phyloP scores from a whole-genome alignment of 768 basidiomycete species.

The Leccinum sublutescens region DNA sequence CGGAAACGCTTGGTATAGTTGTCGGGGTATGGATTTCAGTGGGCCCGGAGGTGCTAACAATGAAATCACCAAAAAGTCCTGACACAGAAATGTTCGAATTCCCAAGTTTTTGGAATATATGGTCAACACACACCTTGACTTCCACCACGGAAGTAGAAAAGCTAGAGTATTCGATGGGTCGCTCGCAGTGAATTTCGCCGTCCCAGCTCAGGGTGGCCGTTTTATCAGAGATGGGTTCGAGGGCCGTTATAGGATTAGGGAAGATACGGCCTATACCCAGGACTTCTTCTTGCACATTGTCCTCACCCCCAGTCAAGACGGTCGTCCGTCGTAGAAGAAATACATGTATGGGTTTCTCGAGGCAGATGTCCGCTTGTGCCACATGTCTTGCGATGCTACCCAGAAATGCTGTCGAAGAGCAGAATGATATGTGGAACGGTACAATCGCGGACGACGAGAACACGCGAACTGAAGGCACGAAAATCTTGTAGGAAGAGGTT shows the following conservation, averaged over 20 bases:
- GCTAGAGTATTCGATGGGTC: constrained; percentile 42
- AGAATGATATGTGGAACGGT: constrained; percentile 65
- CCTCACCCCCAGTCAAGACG: constrained; percentile 31
- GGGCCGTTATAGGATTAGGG: constrained; percentile 39
- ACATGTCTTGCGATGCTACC: constrained; percentile 9
- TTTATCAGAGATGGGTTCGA: constrained; percentile 23
- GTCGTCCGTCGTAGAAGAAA: constrained; percentile 55
- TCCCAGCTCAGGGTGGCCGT: constrained; percentile 57
- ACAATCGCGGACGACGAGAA: constrained; percentile 57
- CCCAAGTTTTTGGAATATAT: background rate
- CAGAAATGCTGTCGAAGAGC: constrained; percentile 43
- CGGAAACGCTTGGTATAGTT: constrained; percentile 50
- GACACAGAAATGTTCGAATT: constrained; percentile 4
- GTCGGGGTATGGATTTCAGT: constrained; percentile 33
- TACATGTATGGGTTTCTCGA: constrained; percentile 42
- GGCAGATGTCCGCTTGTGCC: constrained; percentile 6
- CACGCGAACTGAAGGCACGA: constrained; percentile 58
- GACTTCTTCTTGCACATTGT: constrained; percentile 25
- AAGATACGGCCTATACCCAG: constrained; percentile 49
- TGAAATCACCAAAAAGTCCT: constrained; percentile 62
- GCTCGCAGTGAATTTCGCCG: constrained; percentile 47
- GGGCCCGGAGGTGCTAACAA: constrained; percentile 40
- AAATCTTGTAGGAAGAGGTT: constrained; percentile 41
- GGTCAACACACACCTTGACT: constrained; percentile 44
- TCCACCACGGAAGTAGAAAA: constrained; percentile 49